phyloP scores from a whole-genome alignment of 371 early-diverging fungal species.

The Apophysomyces elegans region DNA sequence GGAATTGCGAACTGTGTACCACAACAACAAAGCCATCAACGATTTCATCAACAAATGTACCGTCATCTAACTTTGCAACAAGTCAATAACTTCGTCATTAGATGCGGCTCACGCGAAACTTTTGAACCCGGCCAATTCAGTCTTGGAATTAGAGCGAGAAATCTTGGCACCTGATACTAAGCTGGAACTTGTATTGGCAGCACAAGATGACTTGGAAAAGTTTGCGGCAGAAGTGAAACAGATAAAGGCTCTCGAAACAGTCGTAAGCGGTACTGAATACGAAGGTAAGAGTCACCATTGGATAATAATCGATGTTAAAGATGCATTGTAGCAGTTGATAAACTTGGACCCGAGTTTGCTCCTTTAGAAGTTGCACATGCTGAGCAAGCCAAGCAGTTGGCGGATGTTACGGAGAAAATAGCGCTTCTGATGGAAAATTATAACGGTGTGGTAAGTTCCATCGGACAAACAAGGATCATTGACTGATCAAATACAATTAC shows the following conservation, averaged over 20 bases:
- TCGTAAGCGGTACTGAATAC: constrained; percentile 53
- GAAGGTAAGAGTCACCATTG: constrained; percentile 30
- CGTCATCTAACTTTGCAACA: not conserved
- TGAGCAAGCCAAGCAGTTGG: constrained; percentile 49
- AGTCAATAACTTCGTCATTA: constrained; percentile 13
- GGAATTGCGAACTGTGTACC: constrained; percentile 36
- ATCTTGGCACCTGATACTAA: constrained; percentile 59
- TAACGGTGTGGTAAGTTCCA: constrained; percentile 48
- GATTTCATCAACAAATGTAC: constrained; percentile 64
- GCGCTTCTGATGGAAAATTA: constrained; percentile 58
- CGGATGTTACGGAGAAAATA: constrained; percentile 45
- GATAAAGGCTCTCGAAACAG: constrained; percentile 57
- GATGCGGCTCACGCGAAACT: constrained; percentile 52
- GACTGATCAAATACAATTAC: not conserved
- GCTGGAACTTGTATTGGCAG: constrained; percentile 56
- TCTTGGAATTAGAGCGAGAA: constrained; percentile 55
- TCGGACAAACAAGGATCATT: not conserved
- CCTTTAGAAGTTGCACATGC: constrained; percentile 53
- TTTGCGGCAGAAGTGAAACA: constrained; percentile 60
- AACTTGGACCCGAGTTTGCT: constrained; percentile 49
- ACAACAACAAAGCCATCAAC: constrained; percentile 48
- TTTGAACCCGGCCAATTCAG: constrained; percentile 46
- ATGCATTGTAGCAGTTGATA: constrained; percentile 43
- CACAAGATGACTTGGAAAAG: constrained; percentile 56
- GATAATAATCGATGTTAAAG: not conserved